phyloP scores from a whole-genome alignment of 2,329 filamentous ascomycete species.

The Penicillium sp. region DNA sequence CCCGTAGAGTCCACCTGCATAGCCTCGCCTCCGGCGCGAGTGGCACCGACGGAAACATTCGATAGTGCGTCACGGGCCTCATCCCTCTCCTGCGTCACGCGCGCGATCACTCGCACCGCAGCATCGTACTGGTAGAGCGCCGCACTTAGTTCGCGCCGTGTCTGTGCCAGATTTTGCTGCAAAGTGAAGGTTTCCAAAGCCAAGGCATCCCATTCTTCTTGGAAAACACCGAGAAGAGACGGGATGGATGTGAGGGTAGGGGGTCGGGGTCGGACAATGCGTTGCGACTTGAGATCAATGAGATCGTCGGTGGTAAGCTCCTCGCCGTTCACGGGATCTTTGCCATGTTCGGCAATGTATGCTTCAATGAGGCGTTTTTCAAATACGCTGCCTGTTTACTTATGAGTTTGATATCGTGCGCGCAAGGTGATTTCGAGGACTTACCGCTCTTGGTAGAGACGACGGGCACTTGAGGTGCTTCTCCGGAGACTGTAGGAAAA shows the following conservation, averaged over 20 bases:
- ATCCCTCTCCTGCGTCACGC: constrained; percentile 85
- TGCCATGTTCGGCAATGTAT: constrained; percentile 89
- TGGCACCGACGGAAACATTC: constrained; percentile 71
- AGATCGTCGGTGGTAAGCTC: constrained; percentile 81
- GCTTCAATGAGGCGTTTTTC: constrained; percentile 94
- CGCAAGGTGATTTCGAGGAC: constrained; percentile 34
- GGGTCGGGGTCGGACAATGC: constrained; percentile 82
- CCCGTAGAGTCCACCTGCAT: constrained; percentile 89
- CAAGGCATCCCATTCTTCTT: constrained; percentile 96
- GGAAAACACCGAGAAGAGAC: constrained; percentile 87
- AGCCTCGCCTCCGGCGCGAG: constrained; percentile 64
- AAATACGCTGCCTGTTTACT: constrained; percentile 71
- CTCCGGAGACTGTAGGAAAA: constrained; percentile 74
- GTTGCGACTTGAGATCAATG: constrained; percentile 77
- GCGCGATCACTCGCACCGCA: constrained; percentile 89
- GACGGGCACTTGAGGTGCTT: constrained; percentile 91
- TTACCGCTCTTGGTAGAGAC: constrained; percentile 90
- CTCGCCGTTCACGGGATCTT: constrained; percentile 86
- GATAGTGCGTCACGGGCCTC: constrained; percentile 87
- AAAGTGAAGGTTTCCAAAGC: constrained; percentile 89
- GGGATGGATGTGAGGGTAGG: constrained; percentile 95
- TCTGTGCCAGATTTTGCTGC: constrained; percentile 83
- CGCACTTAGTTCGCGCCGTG: constrained; percentile 87
- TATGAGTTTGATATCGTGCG: constrained; percentile 28
- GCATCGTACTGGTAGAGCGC: constrained; percentile 97